Percentiles rank a stretch among this genome's conserved stretches.
phyloP scores from a whole-genome alignment of 1,139 yeast species.

The Hemisphaericaspora xylofermentans region DNA sequence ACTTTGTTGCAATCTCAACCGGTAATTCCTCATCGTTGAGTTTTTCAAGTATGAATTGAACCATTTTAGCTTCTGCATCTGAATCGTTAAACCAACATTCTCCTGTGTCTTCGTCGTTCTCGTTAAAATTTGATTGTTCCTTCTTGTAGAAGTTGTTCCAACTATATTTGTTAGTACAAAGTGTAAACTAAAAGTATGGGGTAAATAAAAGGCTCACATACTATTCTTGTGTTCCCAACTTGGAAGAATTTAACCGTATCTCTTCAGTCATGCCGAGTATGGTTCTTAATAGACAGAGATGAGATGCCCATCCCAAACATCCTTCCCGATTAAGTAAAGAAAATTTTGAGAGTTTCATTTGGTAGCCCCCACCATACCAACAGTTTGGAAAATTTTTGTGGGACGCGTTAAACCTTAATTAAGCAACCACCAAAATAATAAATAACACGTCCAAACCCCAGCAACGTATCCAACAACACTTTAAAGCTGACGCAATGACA shows the following conservation, averaged over 20 bases:
- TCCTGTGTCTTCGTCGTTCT: constrained; percentile 81
- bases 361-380: too few relatives aligned
- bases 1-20: constrained; percentile 12
- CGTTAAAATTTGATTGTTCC: constrained; percentile 68
- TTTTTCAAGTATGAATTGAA: constrained; percentile 52
- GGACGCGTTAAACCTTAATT: background rate
- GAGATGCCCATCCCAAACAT: too few relatives aligned
- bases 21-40: constrained; percentile 27
- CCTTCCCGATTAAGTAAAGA: too few relatives aligned
- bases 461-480: background rate
- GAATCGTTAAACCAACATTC: constrained; percentile 96
- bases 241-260: constrained; percentile 63
- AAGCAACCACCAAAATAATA: too few relatives aligned
- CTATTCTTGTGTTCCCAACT: constrained; percentile 77
- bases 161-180: constrained; percentile 25
- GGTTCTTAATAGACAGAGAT: background rate
- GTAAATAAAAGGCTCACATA: constrained; percentile 31
- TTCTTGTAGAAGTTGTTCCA: constrained; percentile 86
- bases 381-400: background rate
- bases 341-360: too few relatives aligned
- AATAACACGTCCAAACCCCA: background rate
- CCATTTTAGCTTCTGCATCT: constrained; percentile 83
- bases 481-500: background rate
- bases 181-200: background rate
- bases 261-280: constrained; percentile 40